Evolutionary conservation across 2,329 filamentous ascomycete species (phyloP).

Genomic region (Botrytis tulipae): DNA sequence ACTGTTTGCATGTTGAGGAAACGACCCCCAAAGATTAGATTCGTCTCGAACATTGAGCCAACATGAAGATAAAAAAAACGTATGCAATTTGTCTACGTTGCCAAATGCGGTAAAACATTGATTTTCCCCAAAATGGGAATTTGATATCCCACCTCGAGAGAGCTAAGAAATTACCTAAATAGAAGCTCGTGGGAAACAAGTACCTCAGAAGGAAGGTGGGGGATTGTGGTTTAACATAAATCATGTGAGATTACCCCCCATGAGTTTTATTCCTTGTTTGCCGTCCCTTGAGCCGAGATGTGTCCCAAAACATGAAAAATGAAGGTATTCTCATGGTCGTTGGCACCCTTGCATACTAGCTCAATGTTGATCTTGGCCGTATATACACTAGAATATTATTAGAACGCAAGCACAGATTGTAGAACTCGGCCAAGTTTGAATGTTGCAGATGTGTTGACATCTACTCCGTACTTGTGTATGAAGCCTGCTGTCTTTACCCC

Average conservation of each 20-base stretch:
- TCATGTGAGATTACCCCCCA: background rate
- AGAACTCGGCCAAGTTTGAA: background rate
- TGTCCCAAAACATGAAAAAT: background rate
- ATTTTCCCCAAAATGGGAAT: constrained; percentile 4
- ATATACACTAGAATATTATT: background rate
- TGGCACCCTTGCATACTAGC: background rate
- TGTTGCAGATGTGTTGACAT: background rate
- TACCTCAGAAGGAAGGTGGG: background rate
- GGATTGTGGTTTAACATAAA: background rate
- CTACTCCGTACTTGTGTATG: background rate
- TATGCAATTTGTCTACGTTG: background rate
- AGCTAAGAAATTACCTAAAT: constrained; percentile 11
- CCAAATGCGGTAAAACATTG: background rate
- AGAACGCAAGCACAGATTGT: background rate
- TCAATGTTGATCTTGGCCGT: background rate
- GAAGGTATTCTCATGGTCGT: constrained; percentile 14
- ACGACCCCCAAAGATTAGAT: background rate
- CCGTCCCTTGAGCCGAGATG: constrained; percentile 1
- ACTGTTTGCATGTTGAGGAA: background rate
- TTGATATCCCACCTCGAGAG: background rate
- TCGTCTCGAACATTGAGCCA: no score
- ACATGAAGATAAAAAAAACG: background rate
- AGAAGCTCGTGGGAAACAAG: background rate
- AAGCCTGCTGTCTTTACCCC: constrained; percentile 3
- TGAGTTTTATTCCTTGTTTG: constrained; percentile 1